A percentile compares a stretch with the other conserved stretches of the same genome.
These are phyloP conservation scores for Xylariaceae sp. DNA, from an alignment of 2,329 filamentous ascomycete genomes.

Conservation along the genomic window DNA sequence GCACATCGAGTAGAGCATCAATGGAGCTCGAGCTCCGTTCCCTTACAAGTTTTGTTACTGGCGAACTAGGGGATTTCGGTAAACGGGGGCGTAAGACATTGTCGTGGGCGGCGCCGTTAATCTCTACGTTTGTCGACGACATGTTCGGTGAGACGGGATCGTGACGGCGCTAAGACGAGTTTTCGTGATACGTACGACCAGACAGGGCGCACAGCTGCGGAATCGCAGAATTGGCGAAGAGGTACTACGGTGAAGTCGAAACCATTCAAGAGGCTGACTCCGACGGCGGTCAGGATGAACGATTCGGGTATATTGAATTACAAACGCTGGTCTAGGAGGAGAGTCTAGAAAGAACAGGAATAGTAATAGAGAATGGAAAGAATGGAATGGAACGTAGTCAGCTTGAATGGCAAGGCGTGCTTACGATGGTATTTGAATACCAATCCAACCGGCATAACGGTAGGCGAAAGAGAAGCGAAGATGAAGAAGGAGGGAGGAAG, in stretches of 20 bases:
- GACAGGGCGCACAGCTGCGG: neutral
- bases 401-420: too few relatives aligned
- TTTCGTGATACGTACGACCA: neutral
- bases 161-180: constrained; percentile 1
- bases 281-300: neutral
- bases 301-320: neutral
- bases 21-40: constrained; percentile 37
- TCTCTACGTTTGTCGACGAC: constrained; percentile 26
- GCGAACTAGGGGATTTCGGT: constrained; percentile 45
- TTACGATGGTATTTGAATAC: too few relatives aligned
- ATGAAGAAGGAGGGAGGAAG: too few relatives aligned
- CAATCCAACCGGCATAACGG: too few relatives aligned
- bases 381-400: neutral
- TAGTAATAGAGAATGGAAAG: neutral
- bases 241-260: neutral
- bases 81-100: constrained; percentile 46
- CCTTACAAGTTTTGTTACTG: constrained; percentile 42
- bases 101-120: constrained; percentile 31
- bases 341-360: neutral
- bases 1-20: constrained; percentile 34
- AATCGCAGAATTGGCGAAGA: neutral
- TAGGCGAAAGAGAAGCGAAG: too few relatives aligned
- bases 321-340: neutral
- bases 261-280: neutral
- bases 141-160: constrained; percentile 10